A percentile compares a stretch with the other conserved stretches of the same genome.
Conservation (phyloP, 1,284 basidiomycete species). For the Cutaneotrichosporon sp. region DNA sequence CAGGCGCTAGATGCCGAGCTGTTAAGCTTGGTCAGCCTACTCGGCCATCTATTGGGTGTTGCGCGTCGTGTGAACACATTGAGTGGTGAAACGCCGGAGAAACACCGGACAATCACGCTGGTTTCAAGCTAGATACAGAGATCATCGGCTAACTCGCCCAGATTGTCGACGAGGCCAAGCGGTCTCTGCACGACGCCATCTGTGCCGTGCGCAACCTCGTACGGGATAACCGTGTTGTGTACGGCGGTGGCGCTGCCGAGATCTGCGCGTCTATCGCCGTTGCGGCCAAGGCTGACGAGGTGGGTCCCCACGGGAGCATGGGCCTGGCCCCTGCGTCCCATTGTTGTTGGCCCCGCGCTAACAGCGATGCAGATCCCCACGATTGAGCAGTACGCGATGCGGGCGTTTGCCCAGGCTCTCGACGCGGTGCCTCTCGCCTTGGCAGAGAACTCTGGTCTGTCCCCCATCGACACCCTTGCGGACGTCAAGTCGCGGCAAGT, state of each 20-base stretch:
- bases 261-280: conserved; percentile 93
- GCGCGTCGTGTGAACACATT: too few relatives aligned
- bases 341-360: conserved; percentile 1
- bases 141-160: conserved; percentile 39
- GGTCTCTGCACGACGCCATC: conserved; percentile 93
- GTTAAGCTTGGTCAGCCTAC: too few relatives aligned
- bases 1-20: too few relatives aligned
- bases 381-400: conserved; percentile 99
- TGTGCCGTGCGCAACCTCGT: conserved; percentile 95
- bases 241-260: conserved; percentile 95
- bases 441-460: conserved; percentile 94
- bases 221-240: conserved; percentile 93
- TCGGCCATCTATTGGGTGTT: too few relatives aligned
- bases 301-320: conserved; percentile 40
- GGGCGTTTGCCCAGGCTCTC: conserved; percentile 89
- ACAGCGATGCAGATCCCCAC: conserved; percentile 61
- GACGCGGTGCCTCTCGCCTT: conserved; percentile 90
- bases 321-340: background rate
- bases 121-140: background rate
- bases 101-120: background rate
- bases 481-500: conserved; percentile 92
- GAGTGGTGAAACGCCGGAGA: background rate
- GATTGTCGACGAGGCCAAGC: conserved; percentile 98
- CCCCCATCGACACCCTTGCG: conserved; percentile 92
- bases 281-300: conserved; percentile 87